These are phyloP conservation scores for Dryadomyces quercus-mongolicae DNA, from an alignment of 2,329 filamentous ascomycete species.

Conservation along the genomic window DNA sequence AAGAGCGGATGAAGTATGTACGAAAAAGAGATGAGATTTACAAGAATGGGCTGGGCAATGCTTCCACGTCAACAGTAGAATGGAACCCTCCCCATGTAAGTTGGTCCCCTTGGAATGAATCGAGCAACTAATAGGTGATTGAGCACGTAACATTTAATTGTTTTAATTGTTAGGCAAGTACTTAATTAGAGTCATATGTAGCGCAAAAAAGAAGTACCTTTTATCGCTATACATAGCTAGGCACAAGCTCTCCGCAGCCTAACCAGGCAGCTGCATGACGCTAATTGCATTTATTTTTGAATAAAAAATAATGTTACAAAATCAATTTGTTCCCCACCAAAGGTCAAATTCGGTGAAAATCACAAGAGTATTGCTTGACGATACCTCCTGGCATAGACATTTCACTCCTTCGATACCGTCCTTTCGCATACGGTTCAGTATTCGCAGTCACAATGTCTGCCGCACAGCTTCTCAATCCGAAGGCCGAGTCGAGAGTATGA, in stretches of 20 bases:
- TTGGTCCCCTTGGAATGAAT: background rate
- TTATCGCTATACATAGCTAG: background rate
- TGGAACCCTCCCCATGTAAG: background rate
- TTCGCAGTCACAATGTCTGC: slow-evolving; percentile 62
- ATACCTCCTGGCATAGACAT: background rate
- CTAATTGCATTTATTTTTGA: background rate
- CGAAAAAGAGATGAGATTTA: background rate
- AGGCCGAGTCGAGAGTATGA: slow-evolving; percentile 91
- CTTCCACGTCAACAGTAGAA: background rate
- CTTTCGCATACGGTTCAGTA: background rate
- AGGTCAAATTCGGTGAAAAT: slow-evolving; percentile 9
- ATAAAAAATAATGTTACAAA: slow-evolving; percentile 1
- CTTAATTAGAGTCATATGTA: background rate
- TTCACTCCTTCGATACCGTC: background rate
- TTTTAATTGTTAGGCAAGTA: background rate
- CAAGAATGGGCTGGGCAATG: background rate
- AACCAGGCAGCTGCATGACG: background rate
- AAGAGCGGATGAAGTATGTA: background rate
- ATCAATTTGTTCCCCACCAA: slow-evolving; percentile 6
- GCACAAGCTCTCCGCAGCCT: background rate
- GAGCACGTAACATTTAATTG: background rate
- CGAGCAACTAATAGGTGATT: too few relatives aligned
- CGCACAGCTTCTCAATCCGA: slow-evolving; percentile 94
- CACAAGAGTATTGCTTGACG: background rate
- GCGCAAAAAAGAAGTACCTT: background rate